phyloP scores from a whole-genome alignment of 176 grass and related monocot genomes.

The Echinochloa phyllopogon region DNA sequence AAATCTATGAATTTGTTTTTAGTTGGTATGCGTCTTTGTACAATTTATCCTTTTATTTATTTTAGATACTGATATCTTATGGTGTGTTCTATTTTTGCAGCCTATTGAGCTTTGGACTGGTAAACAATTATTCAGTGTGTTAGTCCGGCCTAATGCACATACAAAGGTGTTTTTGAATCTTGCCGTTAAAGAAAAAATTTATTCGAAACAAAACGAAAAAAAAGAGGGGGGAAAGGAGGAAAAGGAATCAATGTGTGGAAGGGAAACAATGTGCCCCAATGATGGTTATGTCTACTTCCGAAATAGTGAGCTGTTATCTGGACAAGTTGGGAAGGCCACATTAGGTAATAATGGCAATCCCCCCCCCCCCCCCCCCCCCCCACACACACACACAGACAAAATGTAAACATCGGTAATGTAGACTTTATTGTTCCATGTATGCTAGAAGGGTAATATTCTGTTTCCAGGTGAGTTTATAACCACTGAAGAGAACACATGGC shows the following conservation, averaged over 20 bases:
- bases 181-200: conserved; percentile 81
- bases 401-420: too few relatives aligned
- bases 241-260: conserved; percentile 26
- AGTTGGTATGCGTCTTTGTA: conserved; percentile 26
- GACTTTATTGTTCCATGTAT: conserved; percentile 14
- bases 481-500: too few relatives aligned
- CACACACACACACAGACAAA: too few relatives aligned
- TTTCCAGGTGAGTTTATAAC: background rate
- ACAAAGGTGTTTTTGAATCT: conserved; percentile 95
- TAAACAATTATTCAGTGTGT: conserved; percentile 92
- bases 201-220: conserved; percentile 31
- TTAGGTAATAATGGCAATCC: conserved; percentile 59
- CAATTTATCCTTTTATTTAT: conserved; percentile 39
- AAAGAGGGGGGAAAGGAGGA: background rate
- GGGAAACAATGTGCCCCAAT: conserved; percentile 84
- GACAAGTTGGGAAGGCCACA: conserved; percentile 88
- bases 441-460: conserved; percentile 1
- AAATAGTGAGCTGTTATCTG: conserved; percentile 91
- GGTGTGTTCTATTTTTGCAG: conserved; percentile 56
- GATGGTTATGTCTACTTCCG: conserved; percentile 94
- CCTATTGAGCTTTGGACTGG: conserved; percentile 97
- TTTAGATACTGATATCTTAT: conserved; percentile 10
- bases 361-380: too few relatives aligned
- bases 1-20: conserved; percentile 3
- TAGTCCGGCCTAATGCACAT: conserved; percentile 83